Evolutionary conservation across 192 early-diverging fungal species (phyloP).

Genomic region (Thoreauomyces humboldtii): DNA sequence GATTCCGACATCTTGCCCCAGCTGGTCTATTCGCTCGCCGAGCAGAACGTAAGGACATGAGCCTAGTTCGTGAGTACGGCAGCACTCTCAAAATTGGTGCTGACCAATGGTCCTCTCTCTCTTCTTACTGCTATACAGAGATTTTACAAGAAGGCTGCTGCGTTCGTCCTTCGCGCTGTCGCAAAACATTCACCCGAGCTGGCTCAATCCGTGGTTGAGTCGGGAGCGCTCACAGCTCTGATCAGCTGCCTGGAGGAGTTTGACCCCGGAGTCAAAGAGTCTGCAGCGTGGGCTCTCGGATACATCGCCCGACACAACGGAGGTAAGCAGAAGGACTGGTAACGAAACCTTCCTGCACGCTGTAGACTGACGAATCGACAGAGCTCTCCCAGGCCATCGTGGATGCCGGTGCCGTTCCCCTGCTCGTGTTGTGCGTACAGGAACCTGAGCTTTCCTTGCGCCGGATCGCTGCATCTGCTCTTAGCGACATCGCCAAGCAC

Average conservation of each 20-base stretch:
- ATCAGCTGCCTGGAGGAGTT: slow-evolving; percentile 60
- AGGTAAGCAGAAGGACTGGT: too few species aligned
- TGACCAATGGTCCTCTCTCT: too few species aligned
- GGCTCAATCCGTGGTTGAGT: slow-evolving; percentile 51
- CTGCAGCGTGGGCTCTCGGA: slow-evolving; percentile 58
- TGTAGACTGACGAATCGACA: too few species aligned
- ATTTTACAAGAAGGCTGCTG: slow-evolving; percentile 60
- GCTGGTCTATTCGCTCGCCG: slow-evolving; percentile 48
- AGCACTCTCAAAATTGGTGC: too few species aligned
- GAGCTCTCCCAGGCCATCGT: slow-evolving; percentile 58
- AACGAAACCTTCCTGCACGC: too few species aligned
- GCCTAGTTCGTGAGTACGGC: too few species aligned
- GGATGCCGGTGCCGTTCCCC: slow-evolving; percentile 54
- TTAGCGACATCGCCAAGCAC: slow-evolving; percentile 57
- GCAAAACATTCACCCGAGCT: slow-evolving; percentile 57
- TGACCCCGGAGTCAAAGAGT: slow-evolving; percentile 60
- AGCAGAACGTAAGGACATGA: slow-evolving; percentile 48
- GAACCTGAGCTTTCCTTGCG: slow-evolving; percentile 54
- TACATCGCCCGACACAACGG: slow-evolving; percentile 60
- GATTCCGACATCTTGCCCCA: slow-evolving; percentile 56
- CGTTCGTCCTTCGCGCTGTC: slow-evolving; percentile 56
- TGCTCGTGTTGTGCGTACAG: slow-evolving; percentile 56
- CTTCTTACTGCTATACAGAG: too few species aligned
- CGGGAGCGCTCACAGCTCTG: slow-evolving; percentile 51
- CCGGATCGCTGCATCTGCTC: slow-evolving; percentile 55